Evolutionary conservation across 2,329 filamentous ascomycete species (phyloP), one percentile per base, ranked within the genome.

Genomic region (Juglanconis oblonga): DNA sequence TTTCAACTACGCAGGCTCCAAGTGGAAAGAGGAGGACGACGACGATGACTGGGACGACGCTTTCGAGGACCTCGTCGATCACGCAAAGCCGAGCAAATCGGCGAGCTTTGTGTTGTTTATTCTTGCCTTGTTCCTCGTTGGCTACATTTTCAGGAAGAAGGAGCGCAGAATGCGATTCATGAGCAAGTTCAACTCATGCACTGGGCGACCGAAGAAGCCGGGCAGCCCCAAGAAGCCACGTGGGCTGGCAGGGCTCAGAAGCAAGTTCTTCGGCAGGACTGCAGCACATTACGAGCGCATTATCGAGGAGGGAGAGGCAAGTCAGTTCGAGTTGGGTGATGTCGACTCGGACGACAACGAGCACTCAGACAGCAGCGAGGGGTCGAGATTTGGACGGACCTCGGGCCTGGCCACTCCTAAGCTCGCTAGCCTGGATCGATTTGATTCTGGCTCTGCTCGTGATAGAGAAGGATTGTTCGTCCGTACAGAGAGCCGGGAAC

Each of bases 401-500:
- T 89, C 87, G 1, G 90, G 90, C 24, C 79, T 89, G 67, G 83
- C 85, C 1, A 91, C 88, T 1, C 88, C 89, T 1, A 87, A 84
- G 64, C 74, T 85, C 52, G 83, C 81, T 61, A 70, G 81, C 2
- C 77, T 78, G 5, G 77, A 78, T 40, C 82, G 82, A 51, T 84
- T 87, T 42, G 77, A 79, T 42, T 61, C 74, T 13, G 66, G 68
- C 14, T 80, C 77, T 56, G 79, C 80, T 5, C 79, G 88, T 69
- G 84, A 87, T 65, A 77, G 92, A 44, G 87, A 84, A 51, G 93
- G 93, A 1, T 72, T 97, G 64, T 87, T 91, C 57, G 84, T 92
- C 2, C 80, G 94, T 66, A 96, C 91, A 0, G 94, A 97, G 71
- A 96, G 92, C 71, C 81, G 92, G 56, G 95, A 98, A 70, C 82